These are phyloP conservation scores for Sechiopsis laciniata DNA, from an alignment of 306 rosid genomes.

Conservation along the genomic window DNA sequence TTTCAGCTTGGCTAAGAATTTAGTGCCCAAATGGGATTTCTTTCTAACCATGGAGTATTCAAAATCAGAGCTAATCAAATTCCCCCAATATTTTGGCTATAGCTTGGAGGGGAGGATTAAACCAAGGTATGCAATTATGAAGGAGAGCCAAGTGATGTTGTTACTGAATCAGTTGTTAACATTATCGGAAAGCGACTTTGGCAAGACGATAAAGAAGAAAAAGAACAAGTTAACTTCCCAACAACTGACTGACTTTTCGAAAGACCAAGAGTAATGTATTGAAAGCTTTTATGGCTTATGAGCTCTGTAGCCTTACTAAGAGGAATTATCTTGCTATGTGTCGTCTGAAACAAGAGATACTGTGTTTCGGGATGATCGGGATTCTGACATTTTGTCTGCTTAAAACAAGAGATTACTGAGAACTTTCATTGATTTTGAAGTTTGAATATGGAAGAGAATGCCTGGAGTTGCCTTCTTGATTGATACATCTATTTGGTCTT, in stretches of 20 bases:
- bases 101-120: conserved; percentile 70
- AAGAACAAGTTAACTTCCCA: conserved; percentile 37
- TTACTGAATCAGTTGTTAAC: conserved; percentile 76
- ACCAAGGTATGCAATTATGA: conserved; percentile 69
- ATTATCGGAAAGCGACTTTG: conserved; percentile 45
- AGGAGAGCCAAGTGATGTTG: conserved; percentile 46
- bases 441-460: neutral
- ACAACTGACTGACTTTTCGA: conserved; percentile 19
- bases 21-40: conserved; percentile 80
- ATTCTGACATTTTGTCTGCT: neutral
- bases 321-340: neutral
- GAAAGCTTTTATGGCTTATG: neutral
- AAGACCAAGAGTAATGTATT: neutral
- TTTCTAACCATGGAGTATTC: conserved; percentile 69
- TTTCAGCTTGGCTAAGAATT: conserved; percentile 60
- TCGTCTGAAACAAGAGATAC: conserved; percentile 1
- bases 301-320: no score
- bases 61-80: conserved; percentile 62
- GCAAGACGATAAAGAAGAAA: conserved; percentile 45
- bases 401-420: neutral
- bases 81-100: conserved; percentile 89
- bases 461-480: conserved; percentile 11
- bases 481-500: neutral
- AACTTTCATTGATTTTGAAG: no score
- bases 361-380: no score